Conservation (phyloP, 2,329 filamentous ascomycete species). For the Paracoccidioides brasiliensis region DNA sequence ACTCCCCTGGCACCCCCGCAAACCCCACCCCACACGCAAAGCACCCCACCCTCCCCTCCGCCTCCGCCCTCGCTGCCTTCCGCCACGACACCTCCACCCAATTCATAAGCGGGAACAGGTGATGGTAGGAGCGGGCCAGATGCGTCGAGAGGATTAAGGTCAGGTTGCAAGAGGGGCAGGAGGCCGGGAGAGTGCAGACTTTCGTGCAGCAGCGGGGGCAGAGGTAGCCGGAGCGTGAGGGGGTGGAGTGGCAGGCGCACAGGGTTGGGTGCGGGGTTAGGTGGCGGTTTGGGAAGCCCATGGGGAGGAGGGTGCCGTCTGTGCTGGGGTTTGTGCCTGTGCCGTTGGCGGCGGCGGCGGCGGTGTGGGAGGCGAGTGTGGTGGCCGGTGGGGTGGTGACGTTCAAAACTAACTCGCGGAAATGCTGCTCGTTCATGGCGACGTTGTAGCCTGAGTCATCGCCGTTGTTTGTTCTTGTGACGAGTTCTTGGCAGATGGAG, state of each 20-base stretch:
- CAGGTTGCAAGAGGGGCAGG: slow-evolving; percentile 81
- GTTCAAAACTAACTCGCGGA: slow-evolving; percentile 75
- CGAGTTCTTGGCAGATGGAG: slow-evolving; percentile 82
- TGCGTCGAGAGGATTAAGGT: slow-evolving; percentile 92
- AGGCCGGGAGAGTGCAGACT: slow-evolving; percentile 78
- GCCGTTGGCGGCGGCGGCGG: slow-evolving; percentile 33
- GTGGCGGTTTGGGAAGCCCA: slow-evolving; percentile 74
- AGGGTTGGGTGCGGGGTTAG: slow-evolving; percentile 54
- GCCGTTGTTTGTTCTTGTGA: slow-evolving; percentile 72
- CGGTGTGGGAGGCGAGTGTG: slow-evolving; percentile 34
- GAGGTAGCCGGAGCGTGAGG: slow-evolving; percentile 71
- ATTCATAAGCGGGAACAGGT: slow-evolving; percentile 78
- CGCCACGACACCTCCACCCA: slow-evolving; percentile 85
- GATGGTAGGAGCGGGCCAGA: slow-evolving; percentile 82
- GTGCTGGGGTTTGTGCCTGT: slow-evolving; percentile 31
- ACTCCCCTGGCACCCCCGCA: slow-evolving; percentile 37
- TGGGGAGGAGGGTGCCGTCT: slow-evolving; percentile 48
- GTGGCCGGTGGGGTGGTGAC: slow-evolving; percentile 65
- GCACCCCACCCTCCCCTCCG: slow-evolving; percentile 51
- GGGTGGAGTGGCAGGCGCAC: slow-evolving; percentile 81
- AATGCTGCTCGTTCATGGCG: slow-evolving; percentile 75
- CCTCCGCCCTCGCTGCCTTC: slow-evolving; percentile 56
- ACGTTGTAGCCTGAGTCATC: slow-evolving; percentile 62
- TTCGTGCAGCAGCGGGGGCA: slow-evolving; percentile 82
- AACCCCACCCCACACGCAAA: slow-evolving; percentile 67